Evolutionary conservation across 192 early-diverging fungal species (phyloP).

Genomic region (Umbelopsis vinacea): DNA sequence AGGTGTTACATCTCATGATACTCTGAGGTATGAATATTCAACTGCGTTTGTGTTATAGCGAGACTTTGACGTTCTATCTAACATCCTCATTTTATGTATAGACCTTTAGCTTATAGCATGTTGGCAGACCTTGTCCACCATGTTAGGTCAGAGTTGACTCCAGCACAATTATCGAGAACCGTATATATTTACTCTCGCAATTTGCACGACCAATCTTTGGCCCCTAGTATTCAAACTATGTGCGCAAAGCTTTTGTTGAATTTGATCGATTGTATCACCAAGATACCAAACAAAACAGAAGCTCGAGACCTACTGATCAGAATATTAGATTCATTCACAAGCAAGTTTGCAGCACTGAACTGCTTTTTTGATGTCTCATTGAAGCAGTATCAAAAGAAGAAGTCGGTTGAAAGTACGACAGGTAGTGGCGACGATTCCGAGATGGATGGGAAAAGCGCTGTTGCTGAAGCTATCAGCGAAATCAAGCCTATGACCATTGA

Average conservation of each 20-base stretch:
- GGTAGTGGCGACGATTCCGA: slow-evolving; percentile 25
- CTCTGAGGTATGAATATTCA: slow-evolving; percentile 63
- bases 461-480: not conserved
- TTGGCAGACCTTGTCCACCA: slow-evolving; percentile 96
- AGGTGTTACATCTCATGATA: slow-evolving; percentile 92
- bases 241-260: slow-evolving; percentile 93
- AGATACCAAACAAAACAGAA: slow-evolving; percentile 65
- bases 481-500: not conserved
- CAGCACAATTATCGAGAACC: slow-evolving; percentile 77
- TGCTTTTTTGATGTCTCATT: slow-evolving; percentile 63
- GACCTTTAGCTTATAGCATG: slow-evolving; percentile 92
- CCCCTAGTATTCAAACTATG: slow-evolving; percentile 95
- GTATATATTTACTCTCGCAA: slow-evolving; percentile 93
- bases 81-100: slow-evolving; percentile 30
- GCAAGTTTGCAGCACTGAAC: slow-evolving; percentile 74
- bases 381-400: slow-evolving; percentile 60
- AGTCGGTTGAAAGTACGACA: slow-evolving; percentile 39
- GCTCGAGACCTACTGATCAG: slow-evolving; percentile 74
- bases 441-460: slow-evolving; percentile 37
- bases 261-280: slow-evolving; percentile 85
- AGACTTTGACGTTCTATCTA: not conserved
- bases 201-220: slow-evolving; percentile 90
- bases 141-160: slow-evolving; percentile 84
- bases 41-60: not conserved
- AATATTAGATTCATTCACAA: slow-evolving; percentile 85